phyloP scores from a whole-genome alignment of 257 asterid genomes.

The Capsicum rhomboideum region DNA sequence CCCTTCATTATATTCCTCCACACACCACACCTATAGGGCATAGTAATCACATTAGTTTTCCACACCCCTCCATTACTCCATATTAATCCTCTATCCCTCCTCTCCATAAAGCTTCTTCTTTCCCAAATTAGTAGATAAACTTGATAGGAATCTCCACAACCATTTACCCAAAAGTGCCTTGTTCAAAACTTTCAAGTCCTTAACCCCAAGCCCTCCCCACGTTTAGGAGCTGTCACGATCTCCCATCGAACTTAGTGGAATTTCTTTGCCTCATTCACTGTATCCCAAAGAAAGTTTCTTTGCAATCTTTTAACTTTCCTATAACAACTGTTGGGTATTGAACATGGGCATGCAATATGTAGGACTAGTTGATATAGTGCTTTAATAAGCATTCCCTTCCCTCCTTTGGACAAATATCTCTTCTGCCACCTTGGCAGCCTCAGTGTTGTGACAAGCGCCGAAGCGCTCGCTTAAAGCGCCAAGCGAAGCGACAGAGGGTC shows the following conservation, averaged over 20 bases:
- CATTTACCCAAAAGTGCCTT: not conserved
- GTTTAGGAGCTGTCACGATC: not conserved
- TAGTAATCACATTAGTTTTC: not conserved
- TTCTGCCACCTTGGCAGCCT: not conserved
- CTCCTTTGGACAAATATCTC: not conserved
- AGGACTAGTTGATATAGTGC: not conserved
- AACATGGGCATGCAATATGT: not conserved
- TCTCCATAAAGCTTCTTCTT: too few species aligned
- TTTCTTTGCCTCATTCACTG: not conserved
- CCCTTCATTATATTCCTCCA: not conserved
- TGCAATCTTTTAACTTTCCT: not conserved
- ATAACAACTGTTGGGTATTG: not conserved
- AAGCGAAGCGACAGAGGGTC: too few species aligned
- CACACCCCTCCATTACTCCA: not conserved
- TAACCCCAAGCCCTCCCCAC: not conserved
- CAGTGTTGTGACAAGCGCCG: too few species aligned
- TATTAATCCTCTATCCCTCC: too few species aligned
- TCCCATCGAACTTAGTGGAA: not conserved
- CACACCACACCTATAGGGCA: not conserved
- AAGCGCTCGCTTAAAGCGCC: too few species aligned
- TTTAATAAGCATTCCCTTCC: not conserved
- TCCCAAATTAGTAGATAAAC: too few species aligned
- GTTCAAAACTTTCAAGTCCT: too few species aligned
- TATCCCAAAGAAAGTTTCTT: not conserved
- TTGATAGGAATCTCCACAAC: not conserved